Percentiles rank a stretch among this genome's conserved stretches.
phyloP scores from a whole-genome alignment of 1,139 yeast species.

The Geotrichum restrictum region DNA sequence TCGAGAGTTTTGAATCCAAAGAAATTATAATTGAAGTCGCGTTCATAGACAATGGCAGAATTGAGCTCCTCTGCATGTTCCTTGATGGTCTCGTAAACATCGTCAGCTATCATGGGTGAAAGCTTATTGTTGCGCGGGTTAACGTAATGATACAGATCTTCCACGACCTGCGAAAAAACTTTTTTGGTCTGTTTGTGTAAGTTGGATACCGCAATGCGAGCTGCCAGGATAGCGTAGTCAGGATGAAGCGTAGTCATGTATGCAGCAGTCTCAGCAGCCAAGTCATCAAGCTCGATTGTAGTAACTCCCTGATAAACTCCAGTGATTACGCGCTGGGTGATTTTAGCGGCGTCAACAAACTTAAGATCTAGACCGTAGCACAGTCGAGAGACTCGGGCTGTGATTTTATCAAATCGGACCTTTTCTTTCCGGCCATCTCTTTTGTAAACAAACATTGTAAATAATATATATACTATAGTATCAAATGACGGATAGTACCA shows the following conservation, averaged over 20 bases:
- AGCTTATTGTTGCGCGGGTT: constrained; percentile 72
- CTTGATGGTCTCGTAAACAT: constrained; percentile 60
- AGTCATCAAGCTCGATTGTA: constrained; percentile 83
- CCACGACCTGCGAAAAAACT: constrained; percentile 75
- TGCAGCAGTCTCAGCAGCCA: constrained; percentile 96
- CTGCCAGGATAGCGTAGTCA: constrained; percentile 90
- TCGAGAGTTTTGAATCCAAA: constrained; percentile 86
- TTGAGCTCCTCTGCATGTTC: constrained; percentile 66
- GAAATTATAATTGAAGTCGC: constrained; percentile 78
- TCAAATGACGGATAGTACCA: no score
- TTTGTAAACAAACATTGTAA: background rate
- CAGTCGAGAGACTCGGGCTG: constrained; percentile 59
- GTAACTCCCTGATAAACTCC: constrained; percentile 97
- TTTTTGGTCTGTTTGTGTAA: constrained; percentile 91
- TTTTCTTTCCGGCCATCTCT: constrained; percentile 76
- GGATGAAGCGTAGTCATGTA: constrained; percentile 96
- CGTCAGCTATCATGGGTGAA: constrained; percentile 79
- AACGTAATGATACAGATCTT: constrained; percentile 65
- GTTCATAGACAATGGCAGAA: constrained; percentile 75
- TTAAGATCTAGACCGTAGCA: constrained; percentile 80
- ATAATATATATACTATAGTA: background rate
- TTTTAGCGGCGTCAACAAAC: constrained; percentile 83
- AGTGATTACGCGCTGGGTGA: constrained; percentile 81
- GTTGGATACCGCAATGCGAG: constrained; percentile 88
- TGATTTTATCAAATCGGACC: constrained; percentile 73